Conservation (phyloP, 2,329 filamentous ascomycete genomes). For the Diplodia scrobiculata region DNA sequence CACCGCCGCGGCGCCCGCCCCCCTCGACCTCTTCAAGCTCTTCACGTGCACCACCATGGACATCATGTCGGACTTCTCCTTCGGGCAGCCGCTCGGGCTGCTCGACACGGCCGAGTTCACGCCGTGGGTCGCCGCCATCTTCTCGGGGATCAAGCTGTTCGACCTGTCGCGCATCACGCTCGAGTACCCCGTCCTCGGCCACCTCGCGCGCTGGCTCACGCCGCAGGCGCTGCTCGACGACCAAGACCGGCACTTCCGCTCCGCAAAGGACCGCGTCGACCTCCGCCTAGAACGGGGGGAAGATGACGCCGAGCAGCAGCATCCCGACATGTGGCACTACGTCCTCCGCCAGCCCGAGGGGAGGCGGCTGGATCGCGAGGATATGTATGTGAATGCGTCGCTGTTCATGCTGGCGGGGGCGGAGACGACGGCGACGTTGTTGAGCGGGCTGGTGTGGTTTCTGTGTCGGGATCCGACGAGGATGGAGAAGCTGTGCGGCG, state of each 20-base stretch:
- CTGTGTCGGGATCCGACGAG: slow-evolving; percentile 28
- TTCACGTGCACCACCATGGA: not conserved
- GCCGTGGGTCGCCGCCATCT: not conserved
- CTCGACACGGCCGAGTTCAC: slow-evolving; percentile 20
- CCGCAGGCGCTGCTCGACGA: not conserved
- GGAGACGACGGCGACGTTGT: not conserved
- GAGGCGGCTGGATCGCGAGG: not conserved
- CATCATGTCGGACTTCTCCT: slow-evolving; percentile 35
- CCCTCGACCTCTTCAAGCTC: not conserved
- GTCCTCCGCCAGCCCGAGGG: not conserved
- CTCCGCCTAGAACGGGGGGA: not conserved
- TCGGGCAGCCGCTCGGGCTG: slow-evolving; percentile 37
- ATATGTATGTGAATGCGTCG: slow-evolving; percentile 6
- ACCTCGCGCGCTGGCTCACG: not conserved
- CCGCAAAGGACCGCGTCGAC: not conserved
- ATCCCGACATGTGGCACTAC: not conserved
- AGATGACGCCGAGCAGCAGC: too few species aligned
- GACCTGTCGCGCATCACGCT: not conserved
- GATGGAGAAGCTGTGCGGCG: not conserved
- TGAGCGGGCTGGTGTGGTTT: slow-evolving; percentile 26
- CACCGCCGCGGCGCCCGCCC: not conserved
- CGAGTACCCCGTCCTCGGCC: not conserved
- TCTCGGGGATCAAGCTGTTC: not conserved
- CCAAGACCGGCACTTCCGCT: not conserved
- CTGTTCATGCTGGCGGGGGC: slow-evolving; percentile 16